These are phyloP conservation scores for Lithocarpus polystachyus DNA, from an alignment of 306 rosid genomes.

Conservation along the genomic window DNA sequence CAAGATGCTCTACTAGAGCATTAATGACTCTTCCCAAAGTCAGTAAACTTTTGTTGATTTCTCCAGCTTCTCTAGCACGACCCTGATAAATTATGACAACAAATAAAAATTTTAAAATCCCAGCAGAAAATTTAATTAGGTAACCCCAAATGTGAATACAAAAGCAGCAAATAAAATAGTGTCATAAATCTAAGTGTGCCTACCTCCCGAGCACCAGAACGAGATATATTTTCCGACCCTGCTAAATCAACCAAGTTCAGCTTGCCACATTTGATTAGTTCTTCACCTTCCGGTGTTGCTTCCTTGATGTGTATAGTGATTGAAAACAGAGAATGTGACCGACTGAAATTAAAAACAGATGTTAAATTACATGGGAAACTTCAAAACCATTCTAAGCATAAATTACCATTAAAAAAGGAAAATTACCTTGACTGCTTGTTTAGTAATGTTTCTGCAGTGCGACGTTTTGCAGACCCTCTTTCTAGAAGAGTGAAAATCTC, in stretches of 20 bases:
- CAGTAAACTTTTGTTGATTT: constrained; percentile 94
- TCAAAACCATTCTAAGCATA: not conserved
- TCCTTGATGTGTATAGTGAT: constrained; percentile 98
- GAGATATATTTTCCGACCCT: constrained; percentile 96
- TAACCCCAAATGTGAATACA: not conserved
- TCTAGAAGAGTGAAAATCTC: constrained; percentile 85
- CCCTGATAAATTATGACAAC: constrained; percentile 45
- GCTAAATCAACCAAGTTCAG: constrained; percentile 95
- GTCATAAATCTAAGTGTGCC: not conserved
- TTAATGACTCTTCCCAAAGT: constrained; percentile 92
- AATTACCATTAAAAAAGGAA: not conserved
- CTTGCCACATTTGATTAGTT: constrained; percentile 93
- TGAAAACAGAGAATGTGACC: constrained; percentile 94
- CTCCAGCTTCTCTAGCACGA: constrained; percentile 98
- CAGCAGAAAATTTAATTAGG: not conserved
- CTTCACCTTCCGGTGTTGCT: constrained; percentile 98
- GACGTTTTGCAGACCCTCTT: constrained; percentile 91
- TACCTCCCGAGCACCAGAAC: constrained; percentile 99
- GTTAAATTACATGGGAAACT: not conserved
- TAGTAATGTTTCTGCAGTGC: constrained; percentile 92
- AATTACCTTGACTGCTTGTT: constrained; percentile 90
- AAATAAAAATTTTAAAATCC: constrained; percentile 2
- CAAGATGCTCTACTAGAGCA: constrained; percentile 97
- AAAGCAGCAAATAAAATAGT: not conserved
- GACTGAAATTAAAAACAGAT: constrained; percentile 48